Evolutionary conservation across 2,329 filamentous ascomycete genomes (phyloP).

Genomic region (Acarospora socialis): DNA sequence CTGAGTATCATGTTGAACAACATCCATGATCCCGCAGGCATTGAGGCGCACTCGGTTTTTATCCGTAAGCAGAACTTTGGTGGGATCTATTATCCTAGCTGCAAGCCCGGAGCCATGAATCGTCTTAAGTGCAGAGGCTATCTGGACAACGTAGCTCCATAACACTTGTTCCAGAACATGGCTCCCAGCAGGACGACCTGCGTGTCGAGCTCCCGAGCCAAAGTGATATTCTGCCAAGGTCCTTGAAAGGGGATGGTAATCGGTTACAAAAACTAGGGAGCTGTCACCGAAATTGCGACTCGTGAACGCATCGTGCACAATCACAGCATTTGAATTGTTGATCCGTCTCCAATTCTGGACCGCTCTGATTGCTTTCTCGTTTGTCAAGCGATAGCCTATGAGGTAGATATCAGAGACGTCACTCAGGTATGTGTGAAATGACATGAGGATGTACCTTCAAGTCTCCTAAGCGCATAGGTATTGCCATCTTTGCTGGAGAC

Average conservation of each 20-base stretch:
- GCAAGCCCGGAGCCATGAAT: conserved; percentile 74
- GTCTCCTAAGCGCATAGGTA: conserved; percentile 70
- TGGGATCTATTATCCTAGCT: conserved; percentile 71
- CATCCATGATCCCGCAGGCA: conserved; percentile 78
- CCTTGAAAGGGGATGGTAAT: conserved; percentile 83
- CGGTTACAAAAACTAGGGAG: conserved; percentile 84
- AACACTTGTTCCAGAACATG: conserved; percentile 58
- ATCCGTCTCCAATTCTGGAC: conserved; percentile 85
- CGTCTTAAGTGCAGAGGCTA: conserved; percentile 72
- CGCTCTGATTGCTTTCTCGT: conserved; percentile 73
- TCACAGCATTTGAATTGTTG: conserved; percentile 66
- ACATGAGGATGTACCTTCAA: conserved; percentile 48
- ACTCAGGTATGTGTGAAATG: conserved; percentile 1
- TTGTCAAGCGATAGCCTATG: conserved; percentile 67
- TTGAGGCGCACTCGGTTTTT: conserved; percentile 82
- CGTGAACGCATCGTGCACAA: conserved; percentile 83
- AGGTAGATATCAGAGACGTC: conserved; percentile 1
- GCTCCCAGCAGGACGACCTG: conserved; percentile 33
- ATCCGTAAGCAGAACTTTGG: conserved; percentile 78
- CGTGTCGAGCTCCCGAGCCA: conserved; percentile 20
- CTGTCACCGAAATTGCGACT: conserved; percentile 86
- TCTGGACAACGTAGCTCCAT: conserved; percentile 87
- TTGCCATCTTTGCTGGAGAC: conserved; percentile 77
- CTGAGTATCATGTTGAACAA: conserved; percentile 64
- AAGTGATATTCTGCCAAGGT: conserved; percentile 78